Evolutionary conservation across 2,329 filamentous ascomycete species (phyloP).

Genomic region (Ceratocystis albifundus): DNA sequence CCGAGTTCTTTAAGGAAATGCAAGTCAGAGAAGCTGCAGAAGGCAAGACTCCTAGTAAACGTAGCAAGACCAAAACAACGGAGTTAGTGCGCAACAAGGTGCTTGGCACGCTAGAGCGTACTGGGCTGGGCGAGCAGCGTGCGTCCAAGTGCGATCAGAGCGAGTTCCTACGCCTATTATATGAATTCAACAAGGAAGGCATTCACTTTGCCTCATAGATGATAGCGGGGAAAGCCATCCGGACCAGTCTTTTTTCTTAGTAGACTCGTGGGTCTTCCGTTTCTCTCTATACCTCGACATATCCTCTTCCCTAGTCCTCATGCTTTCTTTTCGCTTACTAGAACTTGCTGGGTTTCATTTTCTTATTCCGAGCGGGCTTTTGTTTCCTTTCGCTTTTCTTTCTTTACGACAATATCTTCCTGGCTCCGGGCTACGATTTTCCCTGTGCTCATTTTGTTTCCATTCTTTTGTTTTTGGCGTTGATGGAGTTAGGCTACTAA

Average conservation of each 20-base stretch:
- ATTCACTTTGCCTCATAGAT: constrained; percentile 60
- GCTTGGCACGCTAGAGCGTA: constrained; percentile 70
- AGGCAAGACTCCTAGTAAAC: constrained; percentile 53
- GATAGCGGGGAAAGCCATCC: not conserved
- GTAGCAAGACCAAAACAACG: constrained; percentile 67
- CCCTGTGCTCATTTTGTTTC: constrained; percentile 26
- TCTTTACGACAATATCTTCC: not conserved
- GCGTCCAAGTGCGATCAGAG: constrained; percentile 83
- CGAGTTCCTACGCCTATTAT: constrained; percentile 72
- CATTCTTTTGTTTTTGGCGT: constrained; percentile 81
- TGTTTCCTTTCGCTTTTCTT: not conserved
- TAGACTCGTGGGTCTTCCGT: not conserved
- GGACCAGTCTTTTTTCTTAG: not conserved
- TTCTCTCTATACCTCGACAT: not conserved
- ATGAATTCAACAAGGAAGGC: constrained; percentile 78
- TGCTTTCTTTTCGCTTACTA: not conserved
- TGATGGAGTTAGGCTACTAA: constrained; percentile 38
- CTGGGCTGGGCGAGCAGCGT: constrained; percentile 67
- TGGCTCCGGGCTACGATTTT: not conserved
- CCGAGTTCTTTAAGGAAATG: constrained; percentile 69
- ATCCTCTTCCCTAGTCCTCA: not conserved
- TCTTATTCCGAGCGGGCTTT: constrained; percentile 10
- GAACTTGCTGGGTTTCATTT: not conserved
- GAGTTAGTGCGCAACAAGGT: constrained; percentile 81
- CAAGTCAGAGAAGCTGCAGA: constrained; percentile 31